Base-by-base conservation (phyloP, 2,329 filamentous ascomycete species). In the Pseudogymnoascus sp. region DNA sequence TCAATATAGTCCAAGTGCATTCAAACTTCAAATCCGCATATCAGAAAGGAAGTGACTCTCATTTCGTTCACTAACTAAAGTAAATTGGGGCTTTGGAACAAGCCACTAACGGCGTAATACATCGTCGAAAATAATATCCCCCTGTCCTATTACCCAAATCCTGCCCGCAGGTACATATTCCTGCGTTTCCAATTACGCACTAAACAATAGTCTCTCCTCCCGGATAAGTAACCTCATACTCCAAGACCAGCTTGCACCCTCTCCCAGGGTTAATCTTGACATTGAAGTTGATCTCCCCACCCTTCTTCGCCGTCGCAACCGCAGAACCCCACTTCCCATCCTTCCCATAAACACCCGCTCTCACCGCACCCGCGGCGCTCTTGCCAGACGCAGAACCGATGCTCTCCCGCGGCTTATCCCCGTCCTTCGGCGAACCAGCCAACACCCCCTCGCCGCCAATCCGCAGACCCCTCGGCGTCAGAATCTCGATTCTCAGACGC, bases 181-280 rank as follows among this genome's bases (percentile, higher is more conserved):
- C 27, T 31, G n/a, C 9, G 8, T 31, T 18, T 18, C 33, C 33
- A 31, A 40, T 21, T 64, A 62, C 37, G 40, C 65, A 62, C 64
- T 64, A 60, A 73, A 73, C 62, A 58, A 78, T 75, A 5, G 66
- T 70, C 64, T 84, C 81, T 7, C 79, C 79, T 13, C 72, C 72
- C 1, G 86, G 86, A 66, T 83, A 75, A 21, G 77, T 78, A 15
- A 86, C 80, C 64, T 83, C 79, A 72, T 88, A 89, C 74, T 86
- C 83, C 63, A 89, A 69, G 25, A 74, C 74, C 64, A 89, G 71
- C 72, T 80, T 81, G 13, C 83, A 81, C 3, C 80, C 78, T 67
- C 79, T 78, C 27, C 85, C 83, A 0, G 82, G 78, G 64, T 85
- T 81, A 59, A 88, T 71, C 45, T 71, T 76, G 9, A 88, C 78